These are phyloP conservation scores for Vigna reflexopilosa DNA, from an alignment of 306 rosid genomes.

Conservation along the genomic window DNA sequence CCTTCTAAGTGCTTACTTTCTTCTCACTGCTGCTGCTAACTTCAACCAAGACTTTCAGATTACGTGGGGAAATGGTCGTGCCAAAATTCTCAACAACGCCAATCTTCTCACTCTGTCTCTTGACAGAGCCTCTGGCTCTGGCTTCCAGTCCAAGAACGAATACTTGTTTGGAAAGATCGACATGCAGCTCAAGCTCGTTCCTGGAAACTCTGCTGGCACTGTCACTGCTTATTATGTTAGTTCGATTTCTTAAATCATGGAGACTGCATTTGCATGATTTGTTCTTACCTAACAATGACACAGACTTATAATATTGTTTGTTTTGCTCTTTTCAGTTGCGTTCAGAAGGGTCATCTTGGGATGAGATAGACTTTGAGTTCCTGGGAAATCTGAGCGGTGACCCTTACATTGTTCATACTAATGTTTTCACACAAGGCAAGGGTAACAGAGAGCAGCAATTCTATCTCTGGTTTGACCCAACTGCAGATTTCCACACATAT, in stretches of 20 bases:
- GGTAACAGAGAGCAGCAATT: constrained; percentile 83
- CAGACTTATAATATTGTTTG: not conserved
- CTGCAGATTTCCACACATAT: constrained; percentile 69
- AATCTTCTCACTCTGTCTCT: constrained; percentile 65
- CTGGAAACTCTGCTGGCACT: constrained; percentile 78
- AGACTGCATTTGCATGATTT: not conserved
- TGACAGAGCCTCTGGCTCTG: constrained; percentile 80
- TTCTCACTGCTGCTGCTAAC: constrained; percentile 44
- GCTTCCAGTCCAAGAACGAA: constrained; percentile 63
- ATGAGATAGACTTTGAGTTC: constrained; percentile 80
- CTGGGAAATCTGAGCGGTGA: constrained; percentile 73
- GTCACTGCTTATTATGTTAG: constrained; percentile 80
- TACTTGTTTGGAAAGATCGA: constrained; percentile 67
- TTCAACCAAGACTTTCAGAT: constrained; percentile 61
- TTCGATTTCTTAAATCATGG: not conserved
- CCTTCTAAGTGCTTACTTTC: constrained; percentile 21
- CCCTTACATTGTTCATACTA: constrained; percentile 73
- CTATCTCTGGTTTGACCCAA: constrained; percentile 77
- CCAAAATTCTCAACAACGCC: constrained; percentile 50
- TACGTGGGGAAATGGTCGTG: constrained; percentile 79
- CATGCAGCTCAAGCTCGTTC: constrained; percentile 72
- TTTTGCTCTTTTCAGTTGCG: constrained; percentile 24
- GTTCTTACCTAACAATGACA: not conserved
- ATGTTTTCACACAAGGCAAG: constrained; percentile 66
- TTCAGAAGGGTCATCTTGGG: constrained; percentile 63